Conservation (phyloP, 2,329 filamentous ascomycete species). For the Seiridium cupressi region DNA sequence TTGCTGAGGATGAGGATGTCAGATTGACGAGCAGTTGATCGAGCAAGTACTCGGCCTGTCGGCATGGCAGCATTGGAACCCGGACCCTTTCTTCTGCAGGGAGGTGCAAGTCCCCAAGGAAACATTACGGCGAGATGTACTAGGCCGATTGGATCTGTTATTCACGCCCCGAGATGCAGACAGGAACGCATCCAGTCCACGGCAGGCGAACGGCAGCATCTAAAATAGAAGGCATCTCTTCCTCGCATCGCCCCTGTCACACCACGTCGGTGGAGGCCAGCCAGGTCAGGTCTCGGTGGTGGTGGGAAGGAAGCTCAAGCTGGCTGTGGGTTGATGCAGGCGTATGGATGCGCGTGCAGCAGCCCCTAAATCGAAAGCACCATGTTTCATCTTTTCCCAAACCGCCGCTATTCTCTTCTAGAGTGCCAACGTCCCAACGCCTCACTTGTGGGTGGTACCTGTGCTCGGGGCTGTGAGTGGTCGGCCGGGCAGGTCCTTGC, state of each 20-base stretch:
- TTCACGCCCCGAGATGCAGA: too few relatives aligned
- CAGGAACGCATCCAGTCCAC: too few relatives aligned
- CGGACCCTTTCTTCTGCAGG: too few relatives aligned
- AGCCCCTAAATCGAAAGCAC: slow-evolving; percentile 4
- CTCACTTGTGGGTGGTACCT: neutral
- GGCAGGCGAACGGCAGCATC: too few relatives aligned
- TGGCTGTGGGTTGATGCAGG: neutral
- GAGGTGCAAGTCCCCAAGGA: too few relatives aligned
- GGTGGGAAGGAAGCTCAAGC: neutral
- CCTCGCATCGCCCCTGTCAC: too few relatives aligned
- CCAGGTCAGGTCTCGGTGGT: neutral
- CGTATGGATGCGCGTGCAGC: neutral
- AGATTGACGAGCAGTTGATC: neutral
- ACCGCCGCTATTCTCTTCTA: slow-evolving; percentile 5
- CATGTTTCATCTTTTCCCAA: slow-evolving; percentile 8
- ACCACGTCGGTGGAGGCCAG: too few relatives aligned
- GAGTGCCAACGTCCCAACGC: slow-evolving; percentile 1
- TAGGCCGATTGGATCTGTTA: too few relatives aligned
- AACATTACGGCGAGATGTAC: too few relatives aligned
- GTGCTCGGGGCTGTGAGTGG: neutral
- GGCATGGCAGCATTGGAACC: too few relatives aligned
- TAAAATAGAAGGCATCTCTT: too few relatives aligned
- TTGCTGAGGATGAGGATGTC: neutral
- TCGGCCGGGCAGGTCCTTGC: neutral
- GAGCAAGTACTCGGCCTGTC: too few relatives aligned